Evolutionary conservation across 116 monocot genomes (phyloP).

Genomic region (Phalaenopsis hybrid): DNA sequence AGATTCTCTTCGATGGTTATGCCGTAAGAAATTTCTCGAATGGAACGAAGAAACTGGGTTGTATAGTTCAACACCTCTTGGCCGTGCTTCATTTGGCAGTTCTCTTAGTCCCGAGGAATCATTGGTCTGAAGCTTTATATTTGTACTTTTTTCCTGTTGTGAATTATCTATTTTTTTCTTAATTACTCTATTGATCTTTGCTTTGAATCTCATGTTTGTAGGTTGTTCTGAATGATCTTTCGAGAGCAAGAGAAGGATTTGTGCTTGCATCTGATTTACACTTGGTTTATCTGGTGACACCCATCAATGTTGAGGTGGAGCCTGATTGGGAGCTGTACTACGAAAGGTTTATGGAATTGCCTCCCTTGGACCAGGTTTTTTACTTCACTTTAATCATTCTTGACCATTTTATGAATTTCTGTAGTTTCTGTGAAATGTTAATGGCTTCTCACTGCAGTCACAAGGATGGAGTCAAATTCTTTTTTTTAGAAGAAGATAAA

Average conservation of each 20-base stretch:
- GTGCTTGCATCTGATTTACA: constrained; percentile 99
- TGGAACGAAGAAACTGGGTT: constrained; percentile 83
- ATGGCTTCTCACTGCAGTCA: too few relatives aligned
- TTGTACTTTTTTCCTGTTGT: constrained; percentile 4
- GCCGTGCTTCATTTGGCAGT: constrained; percentile 95
- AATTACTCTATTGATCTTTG: background rate
- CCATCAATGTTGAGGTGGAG: constrained; percentile 94
- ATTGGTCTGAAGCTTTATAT: constrained; percentile 35
- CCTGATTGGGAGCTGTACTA: constrained; percentile 99
- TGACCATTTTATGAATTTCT: background rate
- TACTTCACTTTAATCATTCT: background rate
- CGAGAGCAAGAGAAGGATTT: constrained; percentile 96
- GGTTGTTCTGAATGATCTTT: constrained; percentile 91
- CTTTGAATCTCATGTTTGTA: constrained; percentile 22
- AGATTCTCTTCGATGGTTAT: constrained; percentile 95
- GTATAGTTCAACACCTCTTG: constrained; percentile 83
- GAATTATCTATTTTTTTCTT: constrained; percentile 6
- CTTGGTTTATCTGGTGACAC: constrained; percentile 93
- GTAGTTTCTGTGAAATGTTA: too few relatives aligned
- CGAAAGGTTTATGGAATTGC: constrained; percentile 89
- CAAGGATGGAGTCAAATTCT: too few relatives aligned
- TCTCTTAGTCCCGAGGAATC: constrained; percentile 98
- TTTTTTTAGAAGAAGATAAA: background rate
- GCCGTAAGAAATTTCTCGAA: constrained; percentile 88
- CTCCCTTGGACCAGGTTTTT: constrained; percentile 82